Base-by-base conservation (phyloP, 208 protist species). In the Wallacemonas sp. region DNA sequence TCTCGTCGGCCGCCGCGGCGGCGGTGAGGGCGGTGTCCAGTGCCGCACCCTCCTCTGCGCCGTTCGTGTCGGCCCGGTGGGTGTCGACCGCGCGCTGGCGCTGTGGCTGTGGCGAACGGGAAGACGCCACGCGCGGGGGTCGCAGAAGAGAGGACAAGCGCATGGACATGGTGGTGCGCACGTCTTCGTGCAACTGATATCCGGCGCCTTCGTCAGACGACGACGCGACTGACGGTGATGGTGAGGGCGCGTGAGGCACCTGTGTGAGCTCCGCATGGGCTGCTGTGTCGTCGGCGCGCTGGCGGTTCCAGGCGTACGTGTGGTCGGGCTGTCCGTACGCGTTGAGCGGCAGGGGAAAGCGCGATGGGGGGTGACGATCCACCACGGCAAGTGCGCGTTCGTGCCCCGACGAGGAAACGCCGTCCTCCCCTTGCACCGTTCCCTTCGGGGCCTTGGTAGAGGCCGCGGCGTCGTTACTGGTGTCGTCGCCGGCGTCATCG, bases 261-360 rank as follows among this genome's bases (percentile, higher is more conserved):
- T n/a, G n/a, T n/a, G n/a, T n/a, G n/a, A n/a, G n/a, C n/a, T n/a
- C n/a, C n/a, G n/a, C n/a, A n/a, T n/a, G n/a, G n/a, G n/a, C n/a
- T n/a, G n/a, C n/a, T n/a, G n/a, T n/a, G n/a, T n/a, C n/a, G n/a
- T n/a, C n/a, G n/a, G n/a, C n/a, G n/a, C n/a, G n/a, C n/a, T n/a
- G n/a, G n/a, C 41, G 10, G 9, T 12, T 12, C 50, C 50, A 57
- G 30, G 30, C 50, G 50, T 57, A 57, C 12, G 50, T 57, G 50
- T 57, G 50, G 21, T 57, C 50, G 3, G 50, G 50, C 29, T 57
- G 50, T 8, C 50, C 50, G 29, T 57, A 57, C 29, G 50, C 50
- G 32, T 57, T 57, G 15, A 57, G 32, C 10, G 50, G 50, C 3
- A 57, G 29, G 6, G 30, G 30, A 57, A 17, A 48, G 17, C 17